Conservation (phyloP, 257 asterid genomes). For the Echium plantagineum region DNA sequence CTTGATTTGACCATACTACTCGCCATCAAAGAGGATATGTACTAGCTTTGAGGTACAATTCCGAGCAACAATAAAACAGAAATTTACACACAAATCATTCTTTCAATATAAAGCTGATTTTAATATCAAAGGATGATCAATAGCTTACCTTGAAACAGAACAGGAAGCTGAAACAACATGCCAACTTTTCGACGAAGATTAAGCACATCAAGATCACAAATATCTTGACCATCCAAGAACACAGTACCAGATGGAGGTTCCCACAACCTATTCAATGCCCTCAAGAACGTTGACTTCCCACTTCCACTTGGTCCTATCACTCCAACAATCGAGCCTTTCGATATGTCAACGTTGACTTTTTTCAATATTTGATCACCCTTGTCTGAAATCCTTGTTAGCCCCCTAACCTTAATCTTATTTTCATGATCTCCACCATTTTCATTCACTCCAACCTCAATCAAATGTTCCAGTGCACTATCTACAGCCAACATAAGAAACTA, state of each 20-base stretch:
- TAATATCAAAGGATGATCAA: neutral
- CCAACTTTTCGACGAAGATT: constrained; percentile 60
- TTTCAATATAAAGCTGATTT: too few relatives aligned
- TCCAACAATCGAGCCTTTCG: constrained; percentile 59
- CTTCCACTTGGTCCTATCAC: constrained; percentile 82
- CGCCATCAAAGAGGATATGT: neutral
- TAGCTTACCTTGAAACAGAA: constrained; percentile 49
- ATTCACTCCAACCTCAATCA: constrained; percentile 21
- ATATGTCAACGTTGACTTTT: constrained; percentile 45
- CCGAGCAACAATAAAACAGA: too few relatives aligned
- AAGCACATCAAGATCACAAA: constrained; percentile 50
- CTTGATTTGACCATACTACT: neutral
- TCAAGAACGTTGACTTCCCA: constrained; percentile 61
- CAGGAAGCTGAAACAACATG: constrained; percentile 76
- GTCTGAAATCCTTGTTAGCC: constrained; percentile 32
- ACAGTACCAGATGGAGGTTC: constrained; percentile 54
- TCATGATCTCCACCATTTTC: constrained; percentile 13
- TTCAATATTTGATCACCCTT: constrained; percentile 37
- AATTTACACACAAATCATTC: too few relatives aligned
- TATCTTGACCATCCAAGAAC: constrained; percentile 53
- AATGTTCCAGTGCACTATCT: constrained; percentile 28
- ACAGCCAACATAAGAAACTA: constrained; percentile 1
- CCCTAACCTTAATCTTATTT: constrained; percentile 46
- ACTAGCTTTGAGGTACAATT: neutral
- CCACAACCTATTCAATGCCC: constrained; percentile 71